These are phyloP conservation scores for Pulveroboletus sp. DNA, from an alignment of 768 basidiomycete species.

Conservation along the genomic window DNA sequence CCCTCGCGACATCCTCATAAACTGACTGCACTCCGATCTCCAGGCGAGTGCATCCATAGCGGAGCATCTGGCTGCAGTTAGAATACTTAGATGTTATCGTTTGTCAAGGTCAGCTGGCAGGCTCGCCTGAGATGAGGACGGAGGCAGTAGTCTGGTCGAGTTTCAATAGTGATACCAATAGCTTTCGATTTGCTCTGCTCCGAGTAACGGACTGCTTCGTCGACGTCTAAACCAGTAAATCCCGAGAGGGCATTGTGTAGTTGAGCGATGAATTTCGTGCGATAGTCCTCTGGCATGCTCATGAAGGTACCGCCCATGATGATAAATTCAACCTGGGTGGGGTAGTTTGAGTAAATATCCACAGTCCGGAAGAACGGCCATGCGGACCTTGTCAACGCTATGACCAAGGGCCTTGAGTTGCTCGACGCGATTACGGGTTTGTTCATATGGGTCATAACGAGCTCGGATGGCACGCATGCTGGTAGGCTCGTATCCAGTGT, in stretches of 20 bases:
- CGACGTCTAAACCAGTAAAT: conserved; percentile 87
- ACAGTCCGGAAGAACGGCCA: background rate
- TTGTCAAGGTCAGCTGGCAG: background rate
- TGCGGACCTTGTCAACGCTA: conserved; percentile 85
- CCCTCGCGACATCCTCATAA: conserved; percentile 98
- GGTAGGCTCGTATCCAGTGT: conserved; percentile 94
- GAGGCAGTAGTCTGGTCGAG: conserved; percentile 95
- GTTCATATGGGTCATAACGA: conserved; percentile 95
- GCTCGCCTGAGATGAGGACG: conserved; percentile 86
- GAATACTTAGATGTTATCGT: background rate
- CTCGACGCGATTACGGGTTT: conserved; percentile 91
- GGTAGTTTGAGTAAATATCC: background rate
- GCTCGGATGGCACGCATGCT: conserved; percentile 99
- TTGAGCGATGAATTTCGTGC: conserved; percentile 89
- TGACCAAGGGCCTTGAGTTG: conserved; percentile 95
- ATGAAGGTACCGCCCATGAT: conserved; percentile 99
- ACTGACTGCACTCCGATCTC: conserved; percentile 99
- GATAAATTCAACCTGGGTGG: conserved; percentile 73
- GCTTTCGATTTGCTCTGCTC: conserved; percentile 98
- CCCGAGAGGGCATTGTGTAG: conserved; percentile 96
- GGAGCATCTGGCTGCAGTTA: conserved; percentile 85
- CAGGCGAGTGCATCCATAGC: conserved; percentile 96
- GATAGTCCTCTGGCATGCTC: conserved; percentile 98
- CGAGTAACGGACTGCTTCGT: conserved; percentile 95
- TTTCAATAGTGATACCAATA: conserved; percentile 98